These are phyloP conservation scores for Fusarium concolor DNA, from an alignment of 2,329 filamentous ascomycete genomes.

Conservation along the genomic window DNA sequence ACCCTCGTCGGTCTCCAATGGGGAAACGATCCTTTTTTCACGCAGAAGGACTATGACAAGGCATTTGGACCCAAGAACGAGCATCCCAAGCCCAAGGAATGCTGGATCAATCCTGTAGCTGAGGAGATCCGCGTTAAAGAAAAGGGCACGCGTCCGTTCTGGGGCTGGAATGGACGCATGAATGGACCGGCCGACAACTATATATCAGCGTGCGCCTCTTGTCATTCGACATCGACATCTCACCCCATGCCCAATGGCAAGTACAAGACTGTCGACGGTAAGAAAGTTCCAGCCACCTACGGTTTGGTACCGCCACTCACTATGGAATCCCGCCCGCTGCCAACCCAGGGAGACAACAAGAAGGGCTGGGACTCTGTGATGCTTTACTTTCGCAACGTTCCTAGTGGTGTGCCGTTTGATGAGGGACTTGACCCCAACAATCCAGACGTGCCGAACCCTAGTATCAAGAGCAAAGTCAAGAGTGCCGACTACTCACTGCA, in stretches of 20 bases:
- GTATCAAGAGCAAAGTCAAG: not conserved
- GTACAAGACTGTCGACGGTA: not conserved
- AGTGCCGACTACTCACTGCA: not conserved
- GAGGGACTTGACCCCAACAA: not conserved
- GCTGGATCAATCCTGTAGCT: not conserved
- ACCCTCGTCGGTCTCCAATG: not conserved
- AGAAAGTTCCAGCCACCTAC: not conserved
- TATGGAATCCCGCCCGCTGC: too few species aligned
- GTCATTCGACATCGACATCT: not conserved
- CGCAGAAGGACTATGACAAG: not conserved
- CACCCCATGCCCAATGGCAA: not conserved
- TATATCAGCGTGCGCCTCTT: conserved; percentile 5
- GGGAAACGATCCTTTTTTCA: not conserved
- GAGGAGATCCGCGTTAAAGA: not conserved
- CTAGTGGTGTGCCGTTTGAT: not conserved
- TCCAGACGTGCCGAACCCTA: not conserved
- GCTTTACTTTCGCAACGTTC: conserved; percentile 2
- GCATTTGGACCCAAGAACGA: not conserved
- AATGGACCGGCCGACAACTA: conserved; percentile 1
- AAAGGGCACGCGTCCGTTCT: not conserved
- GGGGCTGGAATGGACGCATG: conserved; percentile 2
- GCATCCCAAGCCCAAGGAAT: not conserved
- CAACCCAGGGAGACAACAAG: too few species aligned
- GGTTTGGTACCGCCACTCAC: not conserved
- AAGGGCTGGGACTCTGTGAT: not conserved